phyloP scores from a whole-genome alignment of 192 early-diverging fungal genomes.

The Chytriomyces sp. region DNA sequence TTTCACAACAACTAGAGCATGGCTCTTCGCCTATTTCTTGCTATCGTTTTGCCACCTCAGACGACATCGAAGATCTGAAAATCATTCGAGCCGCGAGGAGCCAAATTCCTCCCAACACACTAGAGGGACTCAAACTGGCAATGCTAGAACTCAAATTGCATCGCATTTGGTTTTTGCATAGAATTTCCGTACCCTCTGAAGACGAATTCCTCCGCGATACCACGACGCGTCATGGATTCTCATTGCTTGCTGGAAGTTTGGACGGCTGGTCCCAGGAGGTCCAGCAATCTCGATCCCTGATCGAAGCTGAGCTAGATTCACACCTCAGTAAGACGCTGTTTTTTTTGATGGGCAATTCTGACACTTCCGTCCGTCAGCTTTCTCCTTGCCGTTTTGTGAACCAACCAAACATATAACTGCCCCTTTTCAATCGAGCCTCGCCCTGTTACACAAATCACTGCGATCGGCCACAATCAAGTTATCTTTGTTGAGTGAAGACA shows the following conservation, averaged over 20 bases:
- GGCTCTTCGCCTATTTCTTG: no score
- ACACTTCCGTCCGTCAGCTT: not conserved
- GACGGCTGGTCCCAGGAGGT: no score
- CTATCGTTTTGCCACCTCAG: no score
- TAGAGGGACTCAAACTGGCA: slow-evolving; percentile 1
- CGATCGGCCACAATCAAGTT: not conserved
- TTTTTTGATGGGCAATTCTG: no score
- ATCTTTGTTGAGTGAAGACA: not conserved
- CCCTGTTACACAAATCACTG: not conserved
- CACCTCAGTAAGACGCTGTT: not conserved
- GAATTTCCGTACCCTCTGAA: no score
- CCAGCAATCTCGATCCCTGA: no score
- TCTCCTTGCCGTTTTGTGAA: not conserved
- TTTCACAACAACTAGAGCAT: no score
- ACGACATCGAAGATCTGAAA: not conserved
- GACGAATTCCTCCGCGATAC: no score
- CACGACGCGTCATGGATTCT: no score
- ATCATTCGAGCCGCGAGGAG: not conserved
- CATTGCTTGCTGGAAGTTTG: no score
- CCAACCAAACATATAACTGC: not conserved
- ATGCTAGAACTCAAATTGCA: not conserved
- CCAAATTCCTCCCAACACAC: not conserved
- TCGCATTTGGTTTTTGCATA: slow-evolving; percentile 8
- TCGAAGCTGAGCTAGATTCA: not conserved
- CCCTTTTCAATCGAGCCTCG: not conserved